Conservation (phyloP, 148 eudicot species). For the Polygonum aviculare region DNA sequence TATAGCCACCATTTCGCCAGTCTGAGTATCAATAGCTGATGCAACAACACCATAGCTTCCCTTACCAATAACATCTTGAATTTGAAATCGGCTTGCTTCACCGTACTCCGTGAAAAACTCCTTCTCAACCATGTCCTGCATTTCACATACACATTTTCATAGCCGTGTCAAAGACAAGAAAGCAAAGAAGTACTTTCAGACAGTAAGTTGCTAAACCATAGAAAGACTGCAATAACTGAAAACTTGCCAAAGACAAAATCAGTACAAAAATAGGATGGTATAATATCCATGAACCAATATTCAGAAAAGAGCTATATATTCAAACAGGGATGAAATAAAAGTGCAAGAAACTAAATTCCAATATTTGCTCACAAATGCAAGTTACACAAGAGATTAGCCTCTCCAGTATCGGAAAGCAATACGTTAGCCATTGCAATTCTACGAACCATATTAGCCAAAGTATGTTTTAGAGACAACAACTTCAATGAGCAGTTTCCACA, state of each 20-base stretch:
- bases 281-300: neutral
- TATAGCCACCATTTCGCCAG: constrained; percentile 58
- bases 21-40: constrained; percentile 62
- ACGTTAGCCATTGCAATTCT: neutral
- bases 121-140: constrained; percentile 45
- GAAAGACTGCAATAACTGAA: neutral
- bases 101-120: constrained; percentile 73
- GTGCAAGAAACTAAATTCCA: neutral
- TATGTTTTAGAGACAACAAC: neutral
- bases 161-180: neutral
- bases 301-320: neutral
- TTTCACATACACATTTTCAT: constrained; percentile 1
- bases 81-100: constrained; percentile 54
- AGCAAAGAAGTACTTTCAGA: neutral
- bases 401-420: neutral
- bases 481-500: neutral
- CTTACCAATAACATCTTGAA: constrained; percentile 62
- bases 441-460: neutral
- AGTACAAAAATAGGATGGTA: neutral
- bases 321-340: neutral
- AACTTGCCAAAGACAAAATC: neutral
- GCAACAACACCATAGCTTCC: constrained; percentile 75
- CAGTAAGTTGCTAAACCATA: neutral
- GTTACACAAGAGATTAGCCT: neutral
- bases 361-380: neutral